Conservation (phyloP, 352 stramenopile species). For the Aphanomyces astaci region DNA sequence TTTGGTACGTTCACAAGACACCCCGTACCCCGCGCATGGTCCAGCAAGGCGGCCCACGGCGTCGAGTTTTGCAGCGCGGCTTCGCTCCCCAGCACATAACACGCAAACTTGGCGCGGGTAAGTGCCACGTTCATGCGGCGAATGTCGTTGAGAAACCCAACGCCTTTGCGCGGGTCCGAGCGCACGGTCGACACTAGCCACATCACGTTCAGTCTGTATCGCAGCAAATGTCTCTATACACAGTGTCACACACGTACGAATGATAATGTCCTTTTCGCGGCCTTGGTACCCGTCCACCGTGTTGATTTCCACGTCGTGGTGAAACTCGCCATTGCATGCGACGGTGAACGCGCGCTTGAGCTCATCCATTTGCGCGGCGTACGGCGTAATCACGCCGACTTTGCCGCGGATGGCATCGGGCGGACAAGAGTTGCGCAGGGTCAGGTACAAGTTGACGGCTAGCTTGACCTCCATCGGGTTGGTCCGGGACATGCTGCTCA, state of each 20-base stretch:
- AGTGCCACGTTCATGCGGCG: slow-evolving; percentile 85
- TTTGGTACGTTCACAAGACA: slow-evolving; percentile 82
- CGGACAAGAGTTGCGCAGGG: slow-evolving; percentile 74
- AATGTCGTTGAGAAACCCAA: slow-evolving; percentile 85
- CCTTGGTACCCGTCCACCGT: slow-evolving; percentile 45
- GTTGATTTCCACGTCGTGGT: slow-evolving; percentile 52
- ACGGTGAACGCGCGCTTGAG: slow-evolving; percentile 47
- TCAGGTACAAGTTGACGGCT: slow-evolving; percentile 82
- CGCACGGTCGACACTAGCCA: slow-evolving; percentile 84
- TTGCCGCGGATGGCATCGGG: slow-evolving; percentile 66
- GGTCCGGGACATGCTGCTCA: slow-evolving; percentile 66
- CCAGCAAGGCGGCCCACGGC: slow-evolving; percentile 68
- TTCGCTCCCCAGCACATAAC: slow-evolving; percentile 83
- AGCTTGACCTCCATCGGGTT: slow-evolving; percentile 78
- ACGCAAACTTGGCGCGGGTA: slow-evolving; percentile 81
- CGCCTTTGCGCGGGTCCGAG: slow-evolving; percentile 65
- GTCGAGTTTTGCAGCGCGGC: slow-evolving; percentile 73
- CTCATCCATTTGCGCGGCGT: slow-evolving; percentile 87
- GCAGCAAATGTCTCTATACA: too few species aligned
- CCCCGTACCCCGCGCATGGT: slow-evolving; percentile 49
- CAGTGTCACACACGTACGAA: too few species aligned
- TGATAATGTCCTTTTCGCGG: slow-evolving; percentile 81
- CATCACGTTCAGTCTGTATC: too few species aligned
- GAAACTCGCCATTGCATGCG: slow-evolving; percentile 49
- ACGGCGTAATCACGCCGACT: slow-evolving; percentile 85